A percentile compares a stretch with the other conserved stretches of the same genome.
Conservation (phyloP, 1,139 yeast species). For the Arxiozyma slooffiae region DNA sequence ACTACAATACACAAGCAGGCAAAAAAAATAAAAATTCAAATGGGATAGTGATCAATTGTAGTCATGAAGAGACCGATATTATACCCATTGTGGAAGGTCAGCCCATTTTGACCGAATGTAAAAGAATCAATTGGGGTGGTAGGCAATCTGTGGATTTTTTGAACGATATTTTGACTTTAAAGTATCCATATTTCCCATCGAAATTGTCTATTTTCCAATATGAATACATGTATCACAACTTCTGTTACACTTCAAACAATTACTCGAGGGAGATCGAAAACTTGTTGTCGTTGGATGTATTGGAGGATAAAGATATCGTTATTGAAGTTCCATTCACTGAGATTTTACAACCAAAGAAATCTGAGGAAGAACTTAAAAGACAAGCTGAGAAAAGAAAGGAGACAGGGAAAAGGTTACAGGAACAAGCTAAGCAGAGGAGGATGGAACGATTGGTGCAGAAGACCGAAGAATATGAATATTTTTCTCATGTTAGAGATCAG, state of each 20-base stretch:
- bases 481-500: conserved; percentile 46
- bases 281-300: conserved; percentile 49
- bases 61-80: conserved; percentile 72
- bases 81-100: conserved; percentile 67
- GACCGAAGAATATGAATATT: conserved; percentile 72
- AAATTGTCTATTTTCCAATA: conserved; percentile 57
- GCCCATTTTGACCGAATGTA: conserved; percentile 59
- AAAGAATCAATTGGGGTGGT: conserved; percentile 91
- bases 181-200: conserved; percentile 87
- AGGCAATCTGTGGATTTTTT: conserved; percentile 58
- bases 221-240: conserved; percentile 58
- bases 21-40: conserved; percentile 31
- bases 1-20: conserved; percentile 34
- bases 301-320: conserved; percentile 61
- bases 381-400: conserved; percentile 78
- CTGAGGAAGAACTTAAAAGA: conserved; percentile 70
- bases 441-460: conserved; percentile 70
- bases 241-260: conserved; percentile 65
- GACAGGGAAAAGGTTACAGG: conserved; percentile 81
- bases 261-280: conserved; percentile 54
- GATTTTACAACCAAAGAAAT: conserved; percentile 53
- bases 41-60: conserved; percentile 74
- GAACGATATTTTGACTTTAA: conserved; percentile 55
- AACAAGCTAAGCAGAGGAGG: conserved; percentile 81
- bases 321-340: conserved; percentile 76